These are phyloP conservation scores for Diaporthe amygdali DNA, from an alignment of 2,329 filamentous ascomycete species.

Conservation along the genomic window DNA sequence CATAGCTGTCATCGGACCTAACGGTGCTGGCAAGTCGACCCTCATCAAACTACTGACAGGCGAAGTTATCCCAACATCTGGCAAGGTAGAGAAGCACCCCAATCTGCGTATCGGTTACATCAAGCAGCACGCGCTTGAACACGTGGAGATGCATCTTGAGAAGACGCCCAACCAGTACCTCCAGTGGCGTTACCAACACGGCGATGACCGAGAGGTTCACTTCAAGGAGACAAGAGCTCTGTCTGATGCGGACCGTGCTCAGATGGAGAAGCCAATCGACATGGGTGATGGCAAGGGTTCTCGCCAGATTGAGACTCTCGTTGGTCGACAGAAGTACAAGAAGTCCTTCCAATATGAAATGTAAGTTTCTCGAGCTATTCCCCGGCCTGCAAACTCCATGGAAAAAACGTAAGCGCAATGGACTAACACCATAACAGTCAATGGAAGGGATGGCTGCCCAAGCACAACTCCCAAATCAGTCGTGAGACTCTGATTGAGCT, in stretches of 20 bases:
- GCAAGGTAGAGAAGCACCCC: constrained; percentile 96
- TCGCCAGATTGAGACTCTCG: constrained; percentile 82
- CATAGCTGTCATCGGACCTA: constrained; percentile 94
- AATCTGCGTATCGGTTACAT: constrained; percentile 99
- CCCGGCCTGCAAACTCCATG: background rate
- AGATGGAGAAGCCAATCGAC: constrained; percentile 92
- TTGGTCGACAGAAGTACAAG: constrained; percentile 98
- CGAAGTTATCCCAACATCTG: constrained; percentile 81
- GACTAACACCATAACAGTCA: constrained; percentile 62
- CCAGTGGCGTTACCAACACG: constrained; percentile 97
- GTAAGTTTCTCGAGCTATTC: constrained; percentile 53
- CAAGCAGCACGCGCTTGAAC: constrained; percentile 98
- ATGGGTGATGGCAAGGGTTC: constrained; percentile 80
- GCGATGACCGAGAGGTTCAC: constrained; percentile 94
- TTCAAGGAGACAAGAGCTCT: constrained; percentile 96
- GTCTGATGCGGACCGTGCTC: constrained; percentile 81
- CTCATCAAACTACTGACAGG: constrained; percentile 97
- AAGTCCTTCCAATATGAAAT: constrained; percentile 99
- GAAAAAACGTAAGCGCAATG: background rate
- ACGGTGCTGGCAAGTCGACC: constrained; percentile 97
- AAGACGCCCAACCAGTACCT: constrained; percentile 99
- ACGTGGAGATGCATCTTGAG: constrained; percentile 99
- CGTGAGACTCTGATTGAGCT: constrained; percentile 87
- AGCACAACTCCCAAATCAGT: constrained; percentile 91
- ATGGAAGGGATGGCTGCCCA: constrained; percentile 88